These are phyloP conservation scores for Alternaria postmessia DNA, from an alignment of 2,329 filamentous ascomycete genomes.

Conservation along the genomic window DNA sequence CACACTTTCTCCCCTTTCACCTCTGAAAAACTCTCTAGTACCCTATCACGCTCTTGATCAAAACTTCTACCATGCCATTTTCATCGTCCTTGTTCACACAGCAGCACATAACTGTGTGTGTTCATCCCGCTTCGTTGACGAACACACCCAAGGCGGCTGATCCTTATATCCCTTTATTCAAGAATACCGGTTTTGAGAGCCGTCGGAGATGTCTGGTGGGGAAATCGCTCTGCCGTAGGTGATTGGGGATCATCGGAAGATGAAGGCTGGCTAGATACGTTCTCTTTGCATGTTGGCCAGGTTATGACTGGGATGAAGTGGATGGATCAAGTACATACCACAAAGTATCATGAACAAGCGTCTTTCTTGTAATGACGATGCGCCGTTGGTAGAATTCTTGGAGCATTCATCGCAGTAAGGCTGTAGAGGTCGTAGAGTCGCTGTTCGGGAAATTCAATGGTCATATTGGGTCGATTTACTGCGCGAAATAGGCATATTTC, in stretches of 20 bases:
- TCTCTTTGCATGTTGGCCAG: conserved; percentile 7
- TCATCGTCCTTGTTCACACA: not conserved
- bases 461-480: not conserved
- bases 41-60: conserved; percentile 6
- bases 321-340: not conserved
- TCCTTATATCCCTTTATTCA: not conserved
- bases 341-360: conserved; percentile 10
- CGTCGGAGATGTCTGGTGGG: conserved; percentile 11
- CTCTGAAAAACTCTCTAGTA: conserved; percentile 6
- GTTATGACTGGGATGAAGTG: not conserved
- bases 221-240: conserved; percentile 18
- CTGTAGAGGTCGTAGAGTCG: conserved; percentile 1
- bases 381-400: not conserved
- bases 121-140: conserved; percentile 16
- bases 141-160: conserved; percentile 13
- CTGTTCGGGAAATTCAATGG: not conserved
- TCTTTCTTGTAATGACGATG: not conserved
- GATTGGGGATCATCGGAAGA: conserved; percentile 20
- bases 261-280: conserved; percentile 13
- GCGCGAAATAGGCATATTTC: not conserved
- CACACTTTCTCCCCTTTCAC: not conserved
- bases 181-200: conserved; percentile 12
- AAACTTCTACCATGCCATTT: conserved; percentile 5
- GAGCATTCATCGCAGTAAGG: conserved; percentile 8
- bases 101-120: conserved; percentile 12